phyloP scores from a whole-genome alignment of 1,139 yeast species.

The Yamadazyma trypodendri region DNA sequence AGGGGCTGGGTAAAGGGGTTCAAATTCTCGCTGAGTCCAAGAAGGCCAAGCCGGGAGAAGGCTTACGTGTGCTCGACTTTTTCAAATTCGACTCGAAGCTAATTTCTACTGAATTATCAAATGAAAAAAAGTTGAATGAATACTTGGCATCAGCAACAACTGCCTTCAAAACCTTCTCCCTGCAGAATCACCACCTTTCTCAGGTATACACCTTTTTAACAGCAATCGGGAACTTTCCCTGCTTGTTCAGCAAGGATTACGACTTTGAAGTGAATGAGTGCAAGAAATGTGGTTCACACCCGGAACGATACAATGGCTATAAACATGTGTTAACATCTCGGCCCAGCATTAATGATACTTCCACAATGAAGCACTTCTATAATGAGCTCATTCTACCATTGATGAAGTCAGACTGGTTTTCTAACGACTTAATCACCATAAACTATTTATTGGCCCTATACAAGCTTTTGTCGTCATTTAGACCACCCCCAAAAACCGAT shows the following conservation, averaged over 20 bases:
- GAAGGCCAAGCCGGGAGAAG: not conserved
- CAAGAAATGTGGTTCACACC: slow-evolving; percentile 35
- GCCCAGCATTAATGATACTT: slow-evolving; percentile 21
- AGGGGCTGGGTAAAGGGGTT: not conserved
- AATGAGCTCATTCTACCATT: slow-evolving; percentile 20
- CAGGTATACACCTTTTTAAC: slow-evolving; percentile 31
- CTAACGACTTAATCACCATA: slow-evolving; percentile 2
- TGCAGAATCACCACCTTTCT: not conserved
- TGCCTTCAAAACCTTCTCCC: slow-evolving; percentile 7
- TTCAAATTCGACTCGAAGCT: not conserved
- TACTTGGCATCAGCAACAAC: slow-evolving; percentile 7
- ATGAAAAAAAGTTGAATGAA: slow-evolving; percentile 2
- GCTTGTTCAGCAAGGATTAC: slow-evolving; percentile 35
- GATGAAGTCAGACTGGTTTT: slow-evolving; percentile 3
- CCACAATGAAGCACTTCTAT: slow-evolving; percentile 23
- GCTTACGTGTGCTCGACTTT: not conserved
- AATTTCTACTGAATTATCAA: slow-evolving; percentile 3
- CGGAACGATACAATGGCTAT: slow-evolving; percentile 21
- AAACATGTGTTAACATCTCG: slow-evolving; percentile 21
- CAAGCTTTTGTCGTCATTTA: slow-evolving; percentile 49
- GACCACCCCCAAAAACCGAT: slow-evolving; percentile 35
- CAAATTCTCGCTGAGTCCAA: no score
- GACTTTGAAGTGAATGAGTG: slow-evolving; percentile 35
- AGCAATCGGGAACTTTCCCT: slow-evolving; percentile 44
- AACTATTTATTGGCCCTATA: slow-evolving; percentile 46